Evolutionary conservation across 179 eudicot species (phyloP), one percentile per base, ranked within the genome.

Genomic region (Pouteria campechiana): DNA sequence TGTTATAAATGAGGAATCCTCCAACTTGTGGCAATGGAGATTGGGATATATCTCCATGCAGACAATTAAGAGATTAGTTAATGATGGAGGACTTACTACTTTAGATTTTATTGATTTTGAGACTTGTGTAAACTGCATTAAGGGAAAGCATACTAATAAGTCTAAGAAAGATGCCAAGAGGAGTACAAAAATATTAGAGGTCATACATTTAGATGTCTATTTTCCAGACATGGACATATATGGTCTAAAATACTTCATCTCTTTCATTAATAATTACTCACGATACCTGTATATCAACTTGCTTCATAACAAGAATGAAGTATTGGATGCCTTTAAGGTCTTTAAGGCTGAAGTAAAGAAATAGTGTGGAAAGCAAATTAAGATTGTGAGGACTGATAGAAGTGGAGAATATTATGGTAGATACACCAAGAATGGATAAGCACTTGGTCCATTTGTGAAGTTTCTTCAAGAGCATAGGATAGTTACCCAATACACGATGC

Each of bases 81-180:
- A 17, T 37, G 22, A 37, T 37, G 41, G 41, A 18, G 8, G 17
- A 6, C 25, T 48, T 4, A 10, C 1, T 8, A 11, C 31, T 22
- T 41, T 48, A 15, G 32, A 48, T 10, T 48, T 48, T 35, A 19
- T 21, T 33, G 41, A 48, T 33, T 48, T 33, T 32, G 52, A 14
- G 1, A 48, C 41, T 48, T 54, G 46, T 37, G n/a, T 37, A 6
- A 25, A 28, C 14, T 50, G 55, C 46, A 44, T 44, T 12, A 44
- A 44, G 16, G 49, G 49, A 16, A 27, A 42, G 47, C 29, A 25
- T 12, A 42, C 47, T 10, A 42, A 42, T 17, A n/a, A n/a, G n/a
- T n/a, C n/a, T n/a, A n/a, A n/a, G n/a, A n/a, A n/a, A 24, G 23
- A 21, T 36, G 24, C 29, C 20, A 36, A 12, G 17, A 15, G 14